These are phyloP conservation scores for Theileria sp. DNA, from an alignment of 169 alveolate species.

Conservation along the genomic window DNA sequence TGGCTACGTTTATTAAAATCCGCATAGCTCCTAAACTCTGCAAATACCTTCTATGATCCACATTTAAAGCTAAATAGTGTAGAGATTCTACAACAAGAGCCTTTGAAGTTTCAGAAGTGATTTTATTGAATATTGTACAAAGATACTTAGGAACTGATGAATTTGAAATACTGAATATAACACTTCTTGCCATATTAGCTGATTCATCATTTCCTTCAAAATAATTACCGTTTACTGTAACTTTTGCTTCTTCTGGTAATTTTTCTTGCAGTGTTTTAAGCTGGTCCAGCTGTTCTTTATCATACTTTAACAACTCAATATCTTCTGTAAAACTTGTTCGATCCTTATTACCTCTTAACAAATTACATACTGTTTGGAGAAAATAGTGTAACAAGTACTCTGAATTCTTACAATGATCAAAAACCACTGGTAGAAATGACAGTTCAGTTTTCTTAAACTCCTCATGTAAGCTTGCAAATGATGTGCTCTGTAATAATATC, in stretches of 20 bases:
- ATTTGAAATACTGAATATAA: slow-evolving; percentile 17
- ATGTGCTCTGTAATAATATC: slow-evolving; percentile 27
- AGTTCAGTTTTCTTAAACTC: slow-evolving; percentile 30
- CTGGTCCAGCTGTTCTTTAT: slow-evolving; percentile 40
- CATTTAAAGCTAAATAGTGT: slow-evolving; percentile 41
- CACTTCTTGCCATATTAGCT: slow-evolving; percentile 23
- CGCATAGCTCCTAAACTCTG: slow-evolving; percentile 49
- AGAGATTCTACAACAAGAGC: slow-evolving; percentile 45
- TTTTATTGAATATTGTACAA: slow-evolving; percentile 7
- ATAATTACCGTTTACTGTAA: slow-evolving; percentile 45
- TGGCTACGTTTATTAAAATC: slow-evolving; percentile 32
- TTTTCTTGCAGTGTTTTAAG: slow-evolving; percentile 43
- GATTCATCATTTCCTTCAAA: slow-evolving; percentile 38
- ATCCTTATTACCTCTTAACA: slow-evolving; percentile 35
- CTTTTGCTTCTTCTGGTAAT: slow-evolving; percentile 52
- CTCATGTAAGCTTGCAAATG: slow-evolving; percentile 48
- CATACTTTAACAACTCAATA: slow-evolving; percentile 1
- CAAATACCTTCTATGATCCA: slow-evolving; percentile 25
- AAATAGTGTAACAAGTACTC: slow-evolving; percentile 16
- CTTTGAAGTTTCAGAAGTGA: neutral
- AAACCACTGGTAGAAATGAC: neutral
- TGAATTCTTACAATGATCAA: neutral
- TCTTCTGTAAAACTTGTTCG: slow-evolving; percentile 20
- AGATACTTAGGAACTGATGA: neutral
- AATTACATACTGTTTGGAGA: slow-evolving; percentile 37